A percentile compares a stretch with the other conserved stretches of the same genome.
phyloP scores from a whole-genome alignment of 495 filamentous ascomycete species.

The Podospora tetraspora region DNA sequence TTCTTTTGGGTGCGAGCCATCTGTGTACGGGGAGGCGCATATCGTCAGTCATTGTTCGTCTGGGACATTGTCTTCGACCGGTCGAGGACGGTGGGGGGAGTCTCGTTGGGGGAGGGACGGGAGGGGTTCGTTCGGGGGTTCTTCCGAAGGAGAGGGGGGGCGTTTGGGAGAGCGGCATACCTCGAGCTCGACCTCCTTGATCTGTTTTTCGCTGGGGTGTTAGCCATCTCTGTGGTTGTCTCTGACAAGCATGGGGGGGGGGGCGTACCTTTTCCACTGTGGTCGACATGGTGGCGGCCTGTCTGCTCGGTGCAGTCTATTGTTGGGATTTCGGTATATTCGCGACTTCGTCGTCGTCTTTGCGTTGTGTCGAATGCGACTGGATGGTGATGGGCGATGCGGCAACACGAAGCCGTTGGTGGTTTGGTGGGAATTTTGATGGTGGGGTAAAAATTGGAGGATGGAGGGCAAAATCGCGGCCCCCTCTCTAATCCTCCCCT shows the following conservation, averaged over 20 bases:
- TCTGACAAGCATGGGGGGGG: not conserved
- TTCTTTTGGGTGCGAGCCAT: constrained; percentile 98
- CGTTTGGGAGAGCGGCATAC: constrained; percentile 32
- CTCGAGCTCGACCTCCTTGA: constrained; percentile 96
- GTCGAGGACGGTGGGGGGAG: not conserved
- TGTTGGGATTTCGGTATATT: constrained; percentile 1
- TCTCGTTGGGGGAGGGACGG: not conserved
- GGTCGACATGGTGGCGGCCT: constrained; percentile 71
- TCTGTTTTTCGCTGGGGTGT: constrained; percentile 47
- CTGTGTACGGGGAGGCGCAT: constrained; percentile 32
- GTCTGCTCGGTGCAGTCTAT: not conserved
- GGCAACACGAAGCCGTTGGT: constrained; percentile 4
- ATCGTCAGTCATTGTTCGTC: constrained; percentile 19
- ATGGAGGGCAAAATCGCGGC: not conserved
- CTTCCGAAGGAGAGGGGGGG: not conserved
- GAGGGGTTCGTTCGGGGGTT: not conserved
- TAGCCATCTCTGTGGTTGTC: not conserved
- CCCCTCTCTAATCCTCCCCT: not conserved
- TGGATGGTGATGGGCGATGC: not conserved
- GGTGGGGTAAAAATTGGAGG: constrained; percentile 30
- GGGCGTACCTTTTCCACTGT: constrained; percentile 84
- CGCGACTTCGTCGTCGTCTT: constrained; percentile 4
- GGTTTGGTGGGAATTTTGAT: constrained; percentile 31
- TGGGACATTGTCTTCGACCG: constrained; percentile 2
- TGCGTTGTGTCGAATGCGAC: not conserved